A percentile compares a stretch with the other conserved stretches of the same genome.
Evolutionary conservation across 768 basidiomycete species (phyloP).

Genomic region (Pleurotus tuber-regium): DNA sequence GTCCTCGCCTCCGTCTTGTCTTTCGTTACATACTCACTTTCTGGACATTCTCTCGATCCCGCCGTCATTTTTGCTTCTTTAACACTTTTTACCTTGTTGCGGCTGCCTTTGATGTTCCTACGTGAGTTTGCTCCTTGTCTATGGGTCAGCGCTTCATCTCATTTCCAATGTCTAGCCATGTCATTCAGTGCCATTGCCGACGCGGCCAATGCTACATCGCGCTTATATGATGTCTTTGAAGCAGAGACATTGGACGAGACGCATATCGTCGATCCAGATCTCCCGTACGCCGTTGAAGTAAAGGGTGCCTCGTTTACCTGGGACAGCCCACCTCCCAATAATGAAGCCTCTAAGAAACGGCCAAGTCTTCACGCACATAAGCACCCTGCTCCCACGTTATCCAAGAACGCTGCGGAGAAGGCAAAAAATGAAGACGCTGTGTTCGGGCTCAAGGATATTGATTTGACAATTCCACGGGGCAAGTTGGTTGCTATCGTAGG

Average conservation of each 20-base stretch:
- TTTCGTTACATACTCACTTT: conserved; percentile 73
- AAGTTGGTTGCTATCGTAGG: conserved; percentile 85
- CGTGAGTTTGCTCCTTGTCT: conserved; percentile 30
- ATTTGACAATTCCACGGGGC: conserved; percentile 69
- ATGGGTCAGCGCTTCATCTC: conserved; percentile 12
- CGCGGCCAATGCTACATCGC: conserved; percentile 74
- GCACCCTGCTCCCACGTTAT: conserved; percentile 1
- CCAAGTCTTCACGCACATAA: conserved; percentile 13
- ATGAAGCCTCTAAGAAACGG: conserved; percentile 34
- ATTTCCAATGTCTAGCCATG: conserved; percentile 40
- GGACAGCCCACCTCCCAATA: conserved; percentile 71
- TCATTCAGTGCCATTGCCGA: conserved; percentile 81
- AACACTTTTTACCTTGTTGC: conserved; percentile 79
- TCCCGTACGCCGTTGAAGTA: conserved; percentile 67
- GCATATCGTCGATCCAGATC: conserved; percentile 46
- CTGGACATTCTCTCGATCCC: conserved; percentile 66
- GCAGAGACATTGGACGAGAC: conserved; percentile 73
- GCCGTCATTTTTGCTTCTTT: conserved; percentile 82
- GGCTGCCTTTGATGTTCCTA: conserved; percentile 77
- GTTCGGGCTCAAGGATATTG: conserved; percentile 66
- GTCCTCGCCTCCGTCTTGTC: conserved; percentile 75
- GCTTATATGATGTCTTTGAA: conserved; percentile 79
- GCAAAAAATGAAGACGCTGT: conserved; percentile 35
- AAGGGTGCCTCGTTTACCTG: conserved; percentile 77
- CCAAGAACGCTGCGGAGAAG: conserved; percentile 22